Conservation (phyloP, 2,329 filamentous ascomycete genomes). For the Phialophora chinensis region DNA sequence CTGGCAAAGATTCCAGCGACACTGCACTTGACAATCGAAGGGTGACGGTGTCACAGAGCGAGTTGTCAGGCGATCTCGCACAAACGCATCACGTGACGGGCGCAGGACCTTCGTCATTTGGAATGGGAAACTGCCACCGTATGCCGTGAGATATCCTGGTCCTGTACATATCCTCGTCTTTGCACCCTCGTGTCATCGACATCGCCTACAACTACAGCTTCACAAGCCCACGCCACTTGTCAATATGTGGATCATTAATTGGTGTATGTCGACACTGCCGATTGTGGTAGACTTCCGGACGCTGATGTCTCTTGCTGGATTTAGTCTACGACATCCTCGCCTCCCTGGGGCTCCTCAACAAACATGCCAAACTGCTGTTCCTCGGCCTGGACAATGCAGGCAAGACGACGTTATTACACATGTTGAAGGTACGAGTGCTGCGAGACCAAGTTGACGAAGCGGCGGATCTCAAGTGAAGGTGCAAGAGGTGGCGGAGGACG, state of each 20-base stretch:
- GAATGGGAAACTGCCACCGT: conserved; percentile 7
- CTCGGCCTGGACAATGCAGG: conserved; percentile 92
- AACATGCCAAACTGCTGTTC: conserved; percentile 94
- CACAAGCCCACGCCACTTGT: not conserved
- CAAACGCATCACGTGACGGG: conserved; percentile 1
- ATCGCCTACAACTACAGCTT: not conserved
- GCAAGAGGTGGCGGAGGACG: not conserved
- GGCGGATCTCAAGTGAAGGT: not conserved
- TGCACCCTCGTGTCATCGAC: not conserved
- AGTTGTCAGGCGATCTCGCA: not conserved
- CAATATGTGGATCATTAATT: conserved; percentile 90
- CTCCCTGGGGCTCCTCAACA: conserved; percentile 86
- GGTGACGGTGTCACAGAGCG: not conserved
- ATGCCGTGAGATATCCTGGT: conserved; percentile 20
- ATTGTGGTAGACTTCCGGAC: not conserved
- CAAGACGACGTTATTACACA: conserved; percentile 92
- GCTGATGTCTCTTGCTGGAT: conserved; percentile 20
- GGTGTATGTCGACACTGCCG: conserved; percentile 67
- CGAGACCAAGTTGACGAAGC: conserved; percentile 5
- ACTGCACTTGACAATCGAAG: not conserved
- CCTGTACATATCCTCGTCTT: conserved; percentile 1
- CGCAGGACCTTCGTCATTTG: not conserved
- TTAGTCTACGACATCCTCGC: conserved; percentile 88
- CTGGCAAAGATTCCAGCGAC: not conserved
- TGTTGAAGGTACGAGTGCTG: conserved; percentile 78